phyloP scores from a whole-genome alignment of 2,329 filamentous ascomycete genomes.

The Cladobotryum protrusum region DNA sequence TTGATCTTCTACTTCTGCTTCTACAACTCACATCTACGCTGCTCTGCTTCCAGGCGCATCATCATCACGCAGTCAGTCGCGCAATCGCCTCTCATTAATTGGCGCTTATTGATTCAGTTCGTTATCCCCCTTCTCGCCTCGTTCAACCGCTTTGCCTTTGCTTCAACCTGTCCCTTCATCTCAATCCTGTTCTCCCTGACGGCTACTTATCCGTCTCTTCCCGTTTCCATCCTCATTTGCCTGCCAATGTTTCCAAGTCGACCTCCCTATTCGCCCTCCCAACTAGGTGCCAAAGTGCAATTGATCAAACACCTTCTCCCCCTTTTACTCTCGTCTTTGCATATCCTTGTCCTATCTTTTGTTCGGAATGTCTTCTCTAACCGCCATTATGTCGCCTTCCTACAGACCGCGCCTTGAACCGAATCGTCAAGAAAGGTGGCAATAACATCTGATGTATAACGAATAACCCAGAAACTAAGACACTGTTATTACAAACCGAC shows the following conservation, averaged over 20 bases:
- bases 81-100: slow-evolving; percentile 19
- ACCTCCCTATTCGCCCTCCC: slow-evolving; percentile 20
- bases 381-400: slow-evolving; percentile 46
- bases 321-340: slow-evolving; percentile 18
- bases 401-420: slow-evolving; percentile 35
- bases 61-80: slow-evolving; percentile 17
- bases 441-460: slow-evolving; percentile 5
- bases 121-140: slow-evolving; percentile 19
- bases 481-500: neutral
- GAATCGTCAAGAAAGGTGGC: slow-evolving; percentile 5
- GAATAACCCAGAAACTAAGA: neutral
- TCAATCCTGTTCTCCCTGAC: slow-evolving; percentile 6
- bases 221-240: neutral
- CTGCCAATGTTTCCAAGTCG: slow-evolving; percentile 6
- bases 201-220: slow-evolving; percentile 8
- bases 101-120: slow-evolving; percentile 30
- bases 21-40: neutral
- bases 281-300: neutral
- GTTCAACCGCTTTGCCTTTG: slow-evolving; percentile 12
- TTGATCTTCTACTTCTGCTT: slow-evolving; percentile 3
- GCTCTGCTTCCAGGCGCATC: slow-evolving; percentile 16
- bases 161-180: slow-evolving; percentile 7
- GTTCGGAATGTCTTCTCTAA: slow-evolving; percentile 49
- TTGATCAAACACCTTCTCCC: slow-evolving; percentile 5
- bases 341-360: slow-evolving; percentile 19